phyloP scores from a whole-genome alignment of 768 basidiomycete species.

The Suillus weaverae region DNA sequence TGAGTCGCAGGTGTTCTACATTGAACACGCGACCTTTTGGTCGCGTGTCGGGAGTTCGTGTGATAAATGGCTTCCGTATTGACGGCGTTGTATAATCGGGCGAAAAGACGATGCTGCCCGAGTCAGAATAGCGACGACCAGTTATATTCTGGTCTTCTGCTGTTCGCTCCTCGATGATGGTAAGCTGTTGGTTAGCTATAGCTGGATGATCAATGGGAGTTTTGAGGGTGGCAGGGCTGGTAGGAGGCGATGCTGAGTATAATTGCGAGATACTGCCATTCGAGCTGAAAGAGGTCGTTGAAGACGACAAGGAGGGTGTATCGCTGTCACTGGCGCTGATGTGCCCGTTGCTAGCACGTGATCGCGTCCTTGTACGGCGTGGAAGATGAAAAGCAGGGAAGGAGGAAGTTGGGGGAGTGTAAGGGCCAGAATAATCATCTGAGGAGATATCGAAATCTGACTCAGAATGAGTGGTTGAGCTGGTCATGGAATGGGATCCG shows the following conservation, averaged over 20 bases:
- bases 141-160: conserved; percentile 19
- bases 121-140: conserved; percentile 16
- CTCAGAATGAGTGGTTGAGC: conserved; percentile 29
- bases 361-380: conserved; percentile 29
- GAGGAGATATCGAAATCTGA: conserved; percentile 34
- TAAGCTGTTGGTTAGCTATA: conserved; percentile 25
- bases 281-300: conserved; percentile 39
- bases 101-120: conserved; percentile 26
- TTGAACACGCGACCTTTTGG: conserved; percentile 27
- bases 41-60: conserved; percentile 2
- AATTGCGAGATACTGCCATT: conserved; percentile 30
- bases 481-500: conserved; percentile 17
- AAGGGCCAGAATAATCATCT: conserved; percentile 28
- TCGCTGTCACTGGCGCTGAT: conserved; percentile 41
- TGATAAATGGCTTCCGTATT: neutral
- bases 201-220: conserved; percentile 33
- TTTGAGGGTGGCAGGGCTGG: conserved; percentile 32
- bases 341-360: conserved; percentile 27
- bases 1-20: conserved; percentile 29
- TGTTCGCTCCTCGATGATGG: conserved; percentile 41
- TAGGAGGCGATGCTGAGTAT: conserved; percentile 30
- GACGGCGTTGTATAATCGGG: conserved; percentile 7
- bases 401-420: conserved; percentile 18
- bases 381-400: conserved; percentile 35
- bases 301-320: conserved; percentile 50